Evolutionary conservation across 164 flowering plant genomes (phyloP), one percentile per base, ranked within the genome.

Genomic region (Amborella trichopoda): DNA sequence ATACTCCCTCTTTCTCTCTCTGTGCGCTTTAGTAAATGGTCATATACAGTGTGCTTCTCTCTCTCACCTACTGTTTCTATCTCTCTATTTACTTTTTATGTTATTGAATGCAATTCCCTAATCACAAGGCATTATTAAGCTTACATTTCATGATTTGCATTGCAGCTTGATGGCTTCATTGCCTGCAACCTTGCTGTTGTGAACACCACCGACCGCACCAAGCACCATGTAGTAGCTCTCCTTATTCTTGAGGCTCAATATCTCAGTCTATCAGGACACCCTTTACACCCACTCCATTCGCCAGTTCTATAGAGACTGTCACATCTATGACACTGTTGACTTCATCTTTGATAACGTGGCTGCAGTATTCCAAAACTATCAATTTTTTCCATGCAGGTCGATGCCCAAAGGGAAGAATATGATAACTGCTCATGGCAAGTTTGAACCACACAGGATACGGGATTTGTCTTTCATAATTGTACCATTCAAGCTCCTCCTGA

Each of bases 231-330:
- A 0, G 91, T 83, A 26, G 96, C 96, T 0, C 59, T 84, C 1
- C 63, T 79, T 0, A 82, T 67, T 88, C 77, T 72, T 65, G 79
- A 76, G 78, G 57, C 80, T 87, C 66, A 71, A 58, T 3, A 68
- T 86, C 34, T 75, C 73, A 28, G 89, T 77, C 2, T 76, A 73
- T 76, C 93, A 82, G 50, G 79, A 76, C 69, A 71, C 89, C 2
- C 86, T 86, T 61, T 87, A 75, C 61, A 58, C 72, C 2, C 85
- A 78, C 61, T 48, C 71, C 42, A 56, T 74, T 52, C 77, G 84
- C 13, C 96, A 87, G 18, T 83, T 71, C 76, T 87, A 77, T 69
- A 70, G 96, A 16, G 80, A 83, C 62, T 87, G 96, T 68, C 49
- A 53, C 54, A 68, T 87, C 68, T 23, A 70, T 2, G 94, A 94